Evolutionary conservation across 345 rosid genomes (phyloP).

Genomic region (Rhodomyrtus tomentosa): DNA sequence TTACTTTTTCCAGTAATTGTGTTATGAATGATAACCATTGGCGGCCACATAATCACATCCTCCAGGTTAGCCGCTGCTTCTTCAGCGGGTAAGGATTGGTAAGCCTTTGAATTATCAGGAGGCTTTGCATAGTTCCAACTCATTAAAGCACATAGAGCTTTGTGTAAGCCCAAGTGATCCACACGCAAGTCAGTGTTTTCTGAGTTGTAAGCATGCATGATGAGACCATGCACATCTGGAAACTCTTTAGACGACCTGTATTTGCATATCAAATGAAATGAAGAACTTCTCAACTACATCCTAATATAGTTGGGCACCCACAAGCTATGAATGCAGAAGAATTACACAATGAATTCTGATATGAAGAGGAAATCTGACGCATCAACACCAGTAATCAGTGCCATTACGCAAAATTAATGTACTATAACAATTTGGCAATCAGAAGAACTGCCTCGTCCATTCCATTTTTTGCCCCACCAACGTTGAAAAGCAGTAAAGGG

Average conservation of each 20-base stretch:
- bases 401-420: not conserved
- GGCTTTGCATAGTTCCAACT: conserved; percentile 82
- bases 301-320: conserved; percentile 1
- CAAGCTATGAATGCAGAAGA: conserved; percentile 18
- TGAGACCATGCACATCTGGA: conserved; percentile 81
- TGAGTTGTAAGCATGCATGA: conserved; percentile 83
- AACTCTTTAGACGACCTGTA: conserved; percentile 89
- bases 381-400: not conserved
- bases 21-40: conserved; percentile 82
- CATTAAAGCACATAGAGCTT: conserved; percentile 90
- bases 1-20: conserved; percentile 89
- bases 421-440: not conserved
- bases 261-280: conserved; percentile 53
- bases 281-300: conserved; percentile 19
- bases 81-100: conserved; percentile 65
- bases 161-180: conserved; percentile 96
- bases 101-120: conserved; percentile 82
- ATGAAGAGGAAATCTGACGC: not conserved
- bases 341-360: not conserved
- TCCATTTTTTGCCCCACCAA: not conserved
- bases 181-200: conserved; percentile 64
- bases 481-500: not conserved
- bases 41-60: conserved; percentile 96
- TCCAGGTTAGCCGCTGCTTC: conserved; percentile 74
- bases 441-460: not conserved